These are phyloP conservation scores for Hyphopichia homilentoma DNA, from an alignment of 805 yeast species.

Conservation along the genomic window DNA sequence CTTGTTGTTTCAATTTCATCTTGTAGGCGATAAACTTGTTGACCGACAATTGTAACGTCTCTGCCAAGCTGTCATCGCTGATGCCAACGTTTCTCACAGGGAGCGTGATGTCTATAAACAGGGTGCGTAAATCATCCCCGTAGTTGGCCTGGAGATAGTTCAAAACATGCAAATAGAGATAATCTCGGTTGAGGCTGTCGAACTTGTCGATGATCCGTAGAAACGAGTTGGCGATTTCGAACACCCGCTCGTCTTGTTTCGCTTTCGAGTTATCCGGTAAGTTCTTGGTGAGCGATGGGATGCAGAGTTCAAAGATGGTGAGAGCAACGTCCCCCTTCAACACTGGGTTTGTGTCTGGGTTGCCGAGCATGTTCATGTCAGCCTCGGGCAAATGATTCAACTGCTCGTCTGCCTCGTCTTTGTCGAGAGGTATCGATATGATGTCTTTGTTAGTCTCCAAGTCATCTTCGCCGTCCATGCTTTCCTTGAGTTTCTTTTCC, in stretches of 20 bases:
- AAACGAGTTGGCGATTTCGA: constrained; percentile 37
- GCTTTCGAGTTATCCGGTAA: constrained; percentile 19
- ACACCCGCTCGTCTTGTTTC: constrained; percentile 36
- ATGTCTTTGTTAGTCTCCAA: constrained; percentile 35
- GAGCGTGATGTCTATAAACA: constrained; percentile 56
- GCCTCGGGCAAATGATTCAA: constrained; percentile 80
- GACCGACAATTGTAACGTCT: constrained; percentile 62
- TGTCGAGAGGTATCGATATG: constrained; percentile 43
- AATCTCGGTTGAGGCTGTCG: constrained; percentile 61
- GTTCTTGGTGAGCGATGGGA: constrained; percentile 26
- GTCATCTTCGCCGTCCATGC: constrained; percentile 23
- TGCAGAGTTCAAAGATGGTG: constrained; percentile 35
- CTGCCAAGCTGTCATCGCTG: constrained; percentile 46
- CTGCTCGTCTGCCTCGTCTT: constrained; percentile 56
- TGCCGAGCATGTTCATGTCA: constrained; percentile 80
- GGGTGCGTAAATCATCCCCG: constrained; percentile 36
- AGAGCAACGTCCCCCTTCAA: constrained; percentile 52
- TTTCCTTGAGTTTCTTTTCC: constrained; percentile 11
- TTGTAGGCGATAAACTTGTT: constrained; percentile 66
- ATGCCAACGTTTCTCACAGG: constrained; percentile 55
- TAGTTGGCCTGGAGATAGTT: constrained; percentile 45
- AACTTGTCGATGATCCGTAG: constrained; percentile 65
- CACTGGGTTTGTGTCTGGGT: constrained; percentile 75
- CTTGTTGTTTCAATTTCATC: constrained; percentile 33
- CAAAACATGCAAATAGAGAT: constrained; percentile 64